phyloP scores from a whole-genome alignment of 2,329 filamentous ascomycete species.

The Ophiostoma quercus region DNA sequence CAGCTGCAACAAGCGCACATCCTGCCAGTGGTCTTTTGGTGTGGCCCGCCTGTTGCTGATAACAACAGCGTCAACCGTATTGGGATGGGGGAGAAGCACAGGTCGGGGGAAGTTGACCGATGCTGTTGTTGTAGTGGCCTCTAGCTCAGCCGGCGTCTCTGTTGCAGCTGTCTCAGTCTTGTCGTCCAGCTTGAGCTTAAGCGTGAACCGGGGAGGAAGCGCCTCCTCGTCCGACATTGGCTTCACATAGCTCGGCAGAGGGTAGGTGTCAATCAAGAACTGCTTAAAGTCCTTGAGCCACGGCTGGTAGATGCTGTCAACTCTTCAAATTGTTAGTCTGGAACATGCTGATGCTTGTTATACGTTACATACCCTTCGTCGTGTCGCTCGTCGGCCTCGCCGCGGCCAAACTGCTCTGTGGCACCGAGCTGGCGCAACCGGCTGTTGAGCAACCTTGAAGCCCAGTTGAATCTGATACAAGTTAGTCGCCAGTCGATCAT shows the following conservation, averaged over 20 bases:
- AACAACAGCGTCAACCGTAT: slow-evolving; percentile 54
- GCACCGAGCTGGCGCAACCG: slow-evolving; percentile 80
- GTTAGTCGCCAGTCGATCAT: slow-evolving; percentile 1
- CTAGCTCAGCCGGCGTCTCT: neutral
- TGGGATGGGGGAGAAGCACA: slow-evolving; percentile 51
- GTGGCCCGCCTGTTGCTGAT: slow-evolving; percentile 68
- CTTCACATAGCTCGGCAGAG: slow-evolving; percentile 59
- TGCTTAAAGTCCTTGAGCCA: slow-evolving; percentile 68
- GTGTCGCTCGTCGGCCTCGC: slow-evolving; percentile 91
- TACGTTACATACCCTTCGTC: slow-evolving; percentile 65
- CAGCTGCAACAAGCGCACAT: slow-evolving; percentile 76
- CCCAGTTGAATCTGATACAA: slow-evolving; percentile 74
- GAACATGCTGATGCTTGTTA: neutral
- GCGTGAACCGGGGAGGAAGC: slow-evolving; percentile 66
- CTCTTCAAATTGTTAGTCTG: slow-evolving; percentile 42
- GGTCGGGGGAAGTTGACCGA: slow-evolving; percentile 30
- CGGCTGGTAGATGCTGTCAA: slow-evolving; percentile 74
- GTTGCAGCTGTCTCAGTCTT: neutral
- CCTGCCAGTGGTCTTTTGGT: slow-evolving; percentile 77
- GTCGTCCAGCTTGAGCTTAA: slow-evolving; percentile 25
- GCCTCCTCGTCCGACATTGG: slow-evolving; percentile 70
- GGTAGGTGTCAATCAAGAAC: slow-evolving; percentile 61
- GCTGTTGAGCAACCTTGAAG: slow-evolving; percentile 79
- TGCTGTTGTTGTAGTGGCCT: slow-evolving; percentile 12
- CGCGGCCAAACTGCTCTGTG: slow-evolving; percentile 65